Conservation (phyloP, 768 basidiomycete genomes). For the Boletus pseudopeckii region DNA sequence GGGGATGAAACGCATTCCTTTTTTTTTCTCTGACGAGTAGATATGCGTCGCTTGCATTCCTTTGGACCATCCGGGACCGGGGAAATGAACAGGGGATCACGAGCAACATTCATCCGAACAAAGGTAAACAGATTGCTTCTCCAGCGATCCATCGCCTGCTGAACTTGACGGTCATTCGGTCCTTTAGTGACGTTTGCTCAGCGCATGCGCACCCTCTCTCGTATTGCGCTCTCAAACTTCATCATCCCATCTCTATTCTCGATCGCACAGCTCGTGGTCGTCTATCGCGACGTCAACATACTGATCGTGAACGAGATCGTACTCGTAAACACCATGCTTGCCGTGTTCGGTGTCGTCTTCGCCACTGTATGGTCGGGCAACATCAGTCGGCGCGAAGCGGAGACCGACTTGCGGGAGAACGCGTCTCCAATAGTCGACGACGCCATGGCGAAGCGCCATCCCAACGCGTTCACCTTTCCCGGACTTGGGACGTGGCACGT, state of each 20-base stretch:
- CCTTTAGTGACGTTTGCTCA: slow-evolving; percentile 18
- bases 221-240: slow-evolving; percentile 33
- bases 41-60: slow-evolving; percentile 26
- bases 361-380: slow-evolving; percentile 32
- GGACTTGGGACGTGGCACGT: slow-evolving; percentile 21
- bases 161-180: not conserved
- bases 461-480: slow-evolving; percentile 1
- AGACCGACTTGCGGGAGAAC: not conserved
- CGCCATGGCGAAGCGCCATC: not conserved
- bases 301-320: slow-evolving; percentile 25
- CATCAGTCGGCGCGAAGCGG: not conserved
- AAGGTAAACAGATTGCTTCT: not conserved
- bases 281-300: slow-evolving; percentile 25
- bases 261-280: slow-evolving; percentile 28
- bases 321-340: slow-evolving; percentile 29
- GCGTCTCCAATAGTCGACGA: not conserved
- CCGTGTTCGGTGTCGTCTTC: slow-evolving; percentile 33
- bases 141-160: not conserved
- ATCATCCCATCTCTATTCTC: slow-evolving; percentile 32
- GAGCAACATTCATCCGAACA: slow-evolving; percentile 16
- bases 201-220: slow-evolving; percentile 26
- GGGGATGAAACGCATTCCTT: not conserved
- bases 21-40: not conserved
- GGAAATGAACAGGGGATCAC: slow-evolving; percentile 12
- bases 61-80: slow-evolving; percentile 25